Evolutionary conservation across 106 monocot genomes (phyloP), one percentile per base, ranked within the genome.

Genomic region (Ottelia alismoides): DNA sequence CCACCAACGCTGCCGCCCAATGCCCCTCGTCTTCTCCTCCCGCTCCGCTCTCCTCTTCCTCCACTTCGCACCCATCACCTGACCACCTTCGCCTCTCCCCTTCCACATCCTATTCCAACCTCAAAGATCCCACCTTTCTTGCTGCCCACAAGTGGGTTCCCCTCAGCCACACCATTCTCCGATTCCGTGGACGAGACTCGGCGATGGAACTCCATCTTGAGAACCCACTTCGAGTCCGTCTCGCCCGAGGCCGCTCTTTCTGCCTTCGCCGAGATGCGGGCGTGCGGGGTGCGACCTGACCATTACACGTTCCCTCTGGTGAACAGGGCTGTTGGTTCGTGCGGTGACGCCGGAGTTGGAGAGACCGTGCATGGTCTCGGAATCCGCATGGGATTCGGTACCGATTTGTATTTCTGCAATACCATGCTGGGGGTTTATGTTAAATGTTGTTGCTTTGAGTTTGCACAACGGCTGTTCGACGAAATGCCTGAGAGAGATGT

Each of bases 401-500:
- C 11, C 3, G 53, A 83, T 49, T 27, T 64, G 31, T 78, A 71
- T 49, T 77, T 83, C 60, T 71, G 77, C 66, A 77, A 78, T 29
- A 61, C 77, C 14, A 45, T 65, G 64, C 56, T 74, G 2, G 71
- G 68, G 2, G 44, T 64, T 24, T 74, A 83, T 20, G 48, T 2
- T 5, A 51, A 54, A 26, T 35, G 16, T 20, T 57, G 29, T 12
- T 21, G 12, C 35, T 9, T 64, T 12, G 5, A 0, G 18, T 17
- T 18, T 20, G 77, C 83, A 2, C 66, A 53, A 29, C 30, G 12
- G 19, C 1, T 83, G 74, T 83, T 83, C 28, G 83, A 77, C 51
- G 83, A 74, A 77, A 83, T 83, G 83, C 27, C 19, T 48, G 1
- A 30, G 0, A 74, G 68, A 57, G 77, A 83, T 61, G 77, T 74